Percentiles rank a stretch among this genome's conserved stretches.
Conservation (phyloP, 805 yeast species). For the Myxozyma nipponensis region DNA sequence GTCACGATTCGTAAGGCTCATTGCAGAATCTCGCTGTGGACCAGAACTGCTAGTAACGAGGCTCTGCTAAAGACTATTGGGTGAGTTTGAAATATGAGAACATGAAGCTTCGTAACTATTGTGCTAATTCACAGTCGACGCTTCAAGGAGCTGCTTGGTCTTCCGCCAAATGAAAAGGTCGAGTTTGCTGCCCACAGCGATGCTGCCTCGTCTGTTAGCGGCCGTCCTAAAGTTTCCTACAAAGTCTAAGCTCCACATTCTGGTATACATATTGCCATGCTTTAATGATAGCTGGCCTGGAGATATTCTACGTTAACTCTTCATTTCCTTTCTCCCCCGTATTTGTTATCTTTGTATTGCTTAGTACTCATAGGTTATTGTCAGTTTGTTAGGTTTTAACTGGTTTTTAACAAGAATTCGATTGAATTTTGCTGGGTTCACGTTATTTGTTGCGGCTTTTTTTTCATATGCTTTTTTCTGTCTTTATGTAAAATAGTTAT, state of each 20-base stretch:
- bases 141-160: constrained; percentile 78
- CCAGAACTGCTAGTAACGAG: constrained; percentile 64
- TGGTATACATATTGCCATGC: no score
- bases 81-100: neutral
- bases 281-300: no score
- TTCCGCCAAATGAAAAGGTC: constrained; percentile 67
- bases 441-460: no score
- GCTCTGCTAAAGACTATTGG: constrained; percentile 57
- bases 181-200: constrained; percentile 54
- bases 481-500: no score
- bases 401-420: no score
- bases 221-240: constrained; percentile 22
- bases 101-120: neutral
- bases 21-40: constrained; percentile 89
- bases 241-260: neutral
- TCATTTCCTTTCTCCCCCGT: no score
- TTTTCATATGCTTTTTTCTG: no score
- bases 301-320: no score
- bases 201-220: constrained; percentile 25
- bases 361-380: no score
- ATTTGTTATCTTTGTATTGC: no score
- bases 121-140: constrained; percentile 47
- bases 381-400: no score
- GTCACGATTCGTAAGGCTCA: constrained; percentile 80
- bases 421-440: no score